Conservation (phyloP, 805 yeast species). For the Wickerhamiella domercqiae region DNA sequence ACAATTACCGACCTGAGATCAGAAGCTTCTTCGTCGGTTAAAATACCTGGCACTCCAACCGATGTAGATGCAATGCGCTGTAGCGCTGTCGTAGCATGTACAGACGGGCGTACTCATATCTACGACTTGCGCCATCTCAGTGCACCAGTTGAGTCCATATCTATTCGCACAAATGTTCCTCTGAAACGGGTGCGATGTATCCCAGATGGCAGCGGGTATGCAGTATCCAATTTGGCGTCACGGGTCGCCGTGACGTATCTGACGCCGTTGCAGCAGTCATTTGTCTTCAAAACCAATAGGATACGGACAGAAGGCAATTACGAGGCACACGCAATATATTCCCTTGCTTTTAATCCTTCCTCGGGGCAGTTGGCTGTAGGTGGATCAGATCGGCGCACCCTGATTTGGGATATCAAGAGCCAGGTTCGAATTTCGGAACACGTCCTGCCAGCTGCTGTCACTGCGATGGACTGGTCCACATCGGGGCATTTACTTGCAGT, state of each 20-base stretch:
- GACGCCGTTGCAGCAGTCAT: neutral
- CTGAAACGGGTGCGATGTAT: constrained; percentile 1
- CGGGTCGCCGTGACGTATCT: constrained; percentile 4
- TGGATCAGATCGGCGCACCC: constrained; percentile 7
- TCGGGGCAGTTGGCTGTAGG: constrained; percentile 3
- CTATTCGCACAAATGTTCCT: neutral
- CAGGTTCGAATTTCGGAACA: constrained; percentile 2
- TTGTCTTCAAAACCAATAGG: constrained; percentile 6
- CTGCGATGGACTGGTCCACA: constrained; percentile 6
- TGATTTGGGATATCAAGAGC: constrained; percentile 7
- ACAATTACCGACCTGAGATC: neutral
- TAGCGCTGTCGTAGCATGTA: neutral
- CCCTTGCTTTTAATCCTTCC: constrained; percentile 1
- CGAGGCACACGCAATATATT: constrained; percentile 7
- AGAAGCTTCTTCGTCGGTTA: neutral
- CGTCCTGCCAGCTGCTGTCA: constrained; percentile 8
- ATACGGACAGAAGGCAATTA: neutral
- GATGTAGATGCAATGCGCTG: neutral
- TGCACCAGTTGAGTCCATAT: neutral
- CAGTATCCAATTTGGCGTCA: constrained; percentile 5
- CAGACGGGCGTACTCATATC: neutral
- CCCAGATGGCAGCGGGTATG: constrained; percentile 5
- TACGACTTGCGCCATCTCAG: constrained; percentile 2
- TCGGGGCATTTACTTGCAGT: constrained; percentile 5
- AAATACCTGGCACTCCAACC: neutral